Evolutionary conservation across 495 filamentous ascomycete genomes (phyloP).

Genomic region (Antarctomyces pellizariae): DNA sequence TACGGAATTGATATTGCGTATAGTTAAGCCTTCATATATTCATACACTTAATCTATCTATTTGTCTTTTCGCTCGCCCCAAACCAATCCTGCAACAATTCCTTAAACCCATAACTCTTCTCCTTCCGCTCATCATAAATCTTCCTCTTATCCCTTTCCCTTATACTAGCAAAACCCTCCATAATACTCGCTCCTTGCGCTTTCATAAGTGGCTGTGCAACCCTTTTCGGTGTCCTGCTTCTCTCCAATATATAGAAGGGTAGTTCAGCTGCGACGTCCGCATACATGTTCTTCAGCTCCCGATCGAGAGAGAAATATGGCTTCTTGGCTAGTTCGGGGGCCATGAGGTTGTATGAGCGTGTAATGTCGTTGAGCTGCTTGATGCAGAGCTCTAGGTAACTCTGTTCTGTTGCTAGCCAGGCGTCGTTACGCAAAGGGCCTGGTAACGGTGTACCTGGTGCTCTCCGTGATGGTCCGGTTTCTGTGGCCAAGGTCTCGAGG

Average conservation of each 20-base stretch:
- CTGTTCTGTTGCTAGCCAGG: constrained; percentile 45
- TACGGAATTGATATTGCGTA: too few relatives aligned
- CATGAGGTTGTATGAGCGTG: constrained; percentile 85
- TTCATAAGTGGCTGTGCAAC: constrained; percentile 15
- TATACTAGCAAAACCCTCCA: constrained; percentile 22
- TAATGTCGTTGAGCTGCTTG: constrained; percentile 51
- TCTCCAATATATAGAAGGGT: constrained; percentile 44
- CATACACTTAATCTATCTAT: too few relatives aligned
- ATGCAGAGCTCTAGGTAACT: constrained; percentile 63
- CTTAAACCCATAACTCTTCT: constrained; percentile 55
- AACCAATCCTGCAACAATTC: constrained; percentile 78
- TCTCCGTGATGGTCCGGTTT: constrained; percentile 5
- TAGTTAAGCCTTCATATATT: too few relatives aligned
- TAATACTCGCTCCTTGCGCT: constrained; percentile 19
- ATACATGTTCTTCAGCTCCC: constrained; percentile 62
- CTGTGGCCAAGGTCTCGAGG: too few relatives aligned
- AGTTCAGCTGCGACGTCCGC: constrained; percentile 64
- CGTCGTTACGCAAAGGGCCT: constrained; percentile 36
- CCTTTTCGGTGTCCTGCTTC: constrained; percentile 28
- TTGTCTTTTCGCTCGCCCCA: too few relatives aligned
- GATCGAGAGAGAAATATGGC: constrained; percentile 66
- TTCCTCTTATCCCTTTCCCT: constrained; percentile 24
- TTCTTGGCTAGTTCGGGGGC: constrained; percentile 83
- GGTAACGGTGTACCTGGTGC: constrained; percentile 12
- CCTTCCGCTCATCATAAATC: constrained; percentile 48